These are phyloP conservation scores for Zymoseptoria ardabiliae DNA, from an alignment of 2,329 filamentous ascomycete genomes.

Conservation along the genomic window DNA sequence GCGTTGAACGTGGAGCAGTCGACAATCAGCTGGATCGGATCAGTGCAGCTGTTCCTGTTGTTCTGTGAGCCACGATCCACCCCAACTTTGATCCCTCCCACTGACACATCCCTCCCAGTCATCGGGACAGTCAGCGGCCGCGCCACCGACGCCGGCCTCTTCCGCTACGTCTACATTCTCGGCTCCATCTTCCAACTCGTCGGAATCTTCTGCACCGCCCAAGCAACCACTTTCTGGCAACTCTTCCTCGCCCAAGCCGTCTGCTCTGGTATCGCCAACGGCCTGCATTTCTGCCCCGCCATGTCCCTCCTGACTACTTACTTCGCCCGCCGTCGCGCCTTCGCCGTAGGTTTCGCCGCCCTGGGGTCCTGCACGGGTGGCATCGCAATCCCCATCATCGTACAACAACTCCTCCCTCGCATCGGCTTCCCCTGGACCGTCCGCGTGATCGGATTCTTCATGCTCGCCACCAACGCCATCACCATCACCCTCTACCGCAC, in stretches of 20 bases:
- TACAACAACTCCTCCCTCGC: conserved; percentile 40
- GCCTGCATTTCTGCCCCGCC: conserved; percentile 56
- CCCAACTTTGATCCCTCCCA: neutral
- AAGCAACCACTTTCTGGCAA: conserved; percentile 47
- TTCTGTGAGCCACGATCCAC: conserved; percentile 24
- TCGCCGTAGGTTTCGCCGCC: conserved; percentile 55
- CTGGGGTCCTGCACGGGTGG: conserved; percentile 53
- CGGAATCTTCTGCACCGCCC: conserved; percentile 46
- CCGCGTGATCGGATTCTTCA: conserved; percentile 45
- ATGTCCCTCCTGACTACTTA: conserved; percentile 61
- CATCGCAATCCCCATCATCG: conserved; percentile 47
- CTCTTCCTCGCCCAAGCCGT: conserved; percentile 47
- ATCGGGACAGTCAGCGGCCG: conserved; percentile 47
- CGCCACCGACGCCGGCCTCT: conserved; percentile 46
- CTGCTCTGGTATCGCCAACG: conserved; percentile 49
- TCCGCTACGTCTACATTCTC: conserved; percentile 37
- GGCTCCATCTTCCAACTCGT: conserved; percentile 42
- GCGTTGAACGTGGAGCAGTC: conserved; percentile 32
- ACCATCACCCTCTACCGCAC: conserved; percentile 27
- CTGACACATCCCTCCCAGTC: conserved; percentile 17
- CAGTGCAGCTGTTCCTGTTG: conserved; percentile 46
- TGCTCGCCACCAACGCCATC: conserved; percentile 27
- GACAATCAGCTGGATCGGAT: conserved; percentile 48
- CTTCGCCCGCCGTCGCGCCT: conserved; percentile 48
- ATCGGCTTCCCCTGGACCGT: conserved; percentile 52